Conservation (phyloP, 169 alveolate species). For the Plasmodium inui region DNA sequence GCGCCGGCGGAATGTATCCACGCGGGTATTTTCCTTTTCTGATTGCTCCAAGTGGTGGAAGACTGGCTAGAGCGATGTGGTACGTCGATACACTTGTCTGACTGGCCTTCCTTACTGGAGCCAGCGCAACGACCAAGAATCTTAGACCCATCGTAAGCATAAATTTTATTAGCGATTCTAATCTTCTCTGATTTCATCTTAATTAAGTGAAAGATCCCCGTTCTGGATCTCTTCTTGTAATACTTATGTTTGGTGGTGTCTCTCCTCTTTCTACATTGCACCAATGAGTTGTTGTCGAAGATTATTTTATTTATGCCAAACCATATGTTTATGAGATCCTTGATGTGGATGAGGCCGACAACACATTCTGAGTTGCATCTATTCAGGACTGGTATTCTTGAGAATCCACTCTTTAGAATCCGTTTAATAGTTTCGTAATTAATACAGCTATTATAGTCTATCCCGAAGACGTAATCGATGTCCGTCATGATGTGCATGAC, state of each 20-base stretch:
- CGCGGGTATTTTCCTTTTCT: neutral
- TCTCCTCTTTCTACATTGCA: neutral
- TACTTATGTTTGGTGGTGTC: neutral
- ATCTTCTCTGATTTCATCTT: constrained; percentile 15
- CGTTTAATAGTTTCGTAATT: constrained; percentile 74
- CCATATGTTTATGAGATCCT: constrained; percentile 80
- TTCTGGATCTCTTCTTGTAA: constrained; percentile 7
- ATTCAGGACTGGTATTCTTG: constrained; percentile 83
- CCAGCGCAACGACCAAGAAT: neutral
- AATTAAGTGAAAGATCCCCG: neutral
- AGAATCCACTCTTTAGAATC: constrained; percentile 81
- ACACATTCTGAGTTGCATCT: constrained; percentile 56
- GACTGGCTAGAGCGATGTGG: neutral
- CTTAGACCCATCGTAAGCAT: neutral
- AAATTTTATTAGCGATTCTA: constrained; percentile 15
- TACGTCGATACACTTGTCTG: neutral
- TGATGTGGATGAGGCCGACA: constrained; percentile 78
- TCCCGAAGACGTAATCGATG: constrained; percentile 77
- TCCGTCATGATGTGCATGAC: constrained; percentile 83
- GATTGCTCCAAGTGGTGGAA: neutral
- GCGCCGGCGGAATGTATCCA: neutral
- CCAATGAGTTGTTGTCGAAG: constrained; percentile 11
- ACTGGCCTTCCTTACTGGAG: neutral
- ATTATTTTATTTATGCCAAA: constrained; percentile 59
- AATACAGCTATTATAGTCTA: constrained; percentile 74